Evolutionary conservation across 2,329 filamentous ascomycete genomes (phyloP).

Genomic region (Fusarium sp.): DNA sequence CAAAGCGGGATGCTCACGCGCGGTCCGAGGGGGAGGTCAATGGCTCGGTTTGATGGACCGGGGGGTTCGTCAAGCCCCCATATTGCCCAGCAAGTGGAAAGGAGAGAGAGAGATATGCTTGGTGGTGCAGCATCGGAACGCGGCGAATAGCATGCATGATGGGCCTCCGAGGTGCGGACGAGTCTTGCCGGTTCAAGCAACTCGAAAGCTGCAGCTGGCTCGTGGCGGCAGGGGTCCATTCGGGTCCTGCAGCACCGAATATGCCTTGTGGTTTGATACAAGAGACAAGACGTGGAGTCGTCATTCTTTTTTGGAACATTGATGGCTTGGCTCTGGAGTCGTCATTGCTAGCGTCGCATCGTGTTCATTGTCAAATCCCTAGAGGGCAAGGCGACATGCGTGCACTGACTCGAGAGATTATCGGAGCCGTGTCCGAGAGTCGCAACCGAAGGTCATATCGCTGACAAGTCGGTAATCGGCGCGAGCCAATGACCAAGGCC

Average conservation of each 20-base stretch:
- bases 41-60: slow-evolving; percentile 8
- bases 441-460: background rate
- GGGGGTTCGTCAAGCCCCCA: background rate
- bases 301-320: background rate
- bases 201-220: background rate
- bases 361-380: background rate
- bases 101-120: background rate
- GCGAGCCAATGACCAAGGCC: background rate
- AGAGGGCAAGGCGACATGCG: background rate
- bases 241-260: background rate
- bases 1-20: background rate
- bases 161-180: background rate
- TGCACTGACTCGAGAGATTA: slow-evolving; percentile 12
- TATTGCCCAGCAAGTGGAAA: background rate
- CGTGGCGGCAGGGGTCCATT: slow-evolving; percentile 28
- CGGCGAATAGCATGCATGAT: background rate
- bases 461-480: background rate
- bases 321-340: background rate
- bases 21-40: background rate
- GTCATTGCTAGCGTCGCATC: background rate
- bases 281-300: slow-evolving; percentile 15
- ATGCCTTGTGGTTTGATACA: too few species aligned
- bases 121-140: background rate
- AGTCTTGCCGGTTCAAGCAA: slow-evolving; percentile 36
- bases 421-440: slow-evolving; percentile 4